These are phyloP conservation scores for Penicillium sclerotigenum DNA, from an alignment of 2,329 filamentous ascomycete species.

Conservation along the genomic window DNA sequence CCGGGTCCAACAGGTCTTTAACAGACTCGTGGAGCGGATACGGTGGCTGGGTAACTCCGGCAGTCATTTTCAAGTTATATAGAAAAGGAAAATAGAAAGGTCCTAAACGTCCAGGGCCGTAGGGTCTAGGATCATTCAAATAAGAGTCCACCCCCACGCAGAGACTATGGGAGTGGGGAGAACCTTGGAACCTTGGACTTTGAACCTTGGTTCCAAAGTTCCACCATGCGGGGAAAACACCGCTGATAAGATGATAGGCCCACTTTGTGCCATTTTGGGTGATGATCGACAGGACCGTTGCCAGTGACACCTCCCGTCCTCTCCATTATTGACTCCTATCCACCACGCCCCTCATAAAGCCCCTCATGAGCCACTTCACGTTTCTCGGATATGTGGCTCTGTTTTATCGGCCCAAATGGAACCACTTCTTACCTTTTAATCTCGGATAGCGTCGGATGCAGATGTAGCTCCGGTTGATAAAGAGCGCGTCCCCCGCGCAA, in stretches of 20 bases:
- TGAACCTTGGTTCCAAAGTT: too few species aligned
- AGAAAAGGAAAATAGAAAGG: not conserved
- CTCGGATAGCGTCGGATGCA: not conserved
- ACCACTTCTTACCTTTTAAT: not conserved
- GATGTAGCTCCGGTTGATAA: conserved; percentile 1
- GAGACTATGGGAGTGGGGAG: not conserved
- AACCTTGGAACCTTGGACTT: not conserved
- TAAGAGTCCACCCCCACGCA: conserved; percentile 1
- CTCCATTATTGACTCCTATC: not conserved
- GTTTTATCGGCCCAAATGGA: not conserved
- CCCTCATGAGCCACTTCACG: not conserved
- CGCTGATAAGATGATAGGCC: conserved; percentile 1
- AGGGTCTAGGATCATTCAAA: not conserved
- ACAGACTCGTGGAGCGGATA: conserved; percentile 52
- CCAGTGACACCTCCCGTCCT: not conserved
- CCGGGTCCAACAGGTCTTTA: conserved; percentile 46
- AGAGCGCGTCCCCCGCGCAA: not conserved
- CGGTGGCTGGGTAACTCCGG: conserved; percentile 32
- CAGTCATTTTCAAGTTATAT: not conserved
- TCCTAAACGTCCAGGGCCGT: not conserved
- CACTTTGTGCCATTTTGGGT: not conserved
- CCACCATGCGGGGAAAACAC: conserved; percentile 1
- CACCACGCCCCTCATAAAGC: not conserved
- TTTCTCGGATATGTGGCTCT: not conserved
- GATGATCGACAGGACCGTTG: not conserved